Conservation (phyloP, 768 basidiomycete genomes). For the Pisolithus sp. region DNA sequence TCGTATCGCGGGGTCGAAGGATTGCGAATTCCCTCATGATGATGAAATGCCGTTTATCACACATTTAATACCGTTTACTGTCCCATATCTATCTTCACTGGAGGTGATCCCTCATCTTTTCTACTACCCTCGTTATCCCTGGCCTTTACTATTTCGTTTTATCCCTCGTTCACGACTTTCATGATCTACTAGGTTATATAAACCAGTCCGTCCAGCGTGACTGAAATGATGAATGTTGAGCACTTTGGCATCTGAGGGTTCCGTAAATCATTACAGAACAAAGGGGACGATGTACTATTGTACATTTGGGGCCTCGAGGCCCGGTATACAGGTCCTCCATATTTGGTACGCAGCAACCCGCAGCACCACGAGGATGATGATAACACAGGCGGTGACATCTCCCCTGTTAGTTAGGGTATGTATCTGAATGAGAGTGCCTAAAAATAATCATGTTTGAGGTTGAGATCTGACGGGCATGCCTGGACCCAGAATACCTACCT, state of each 20-base stretch:
- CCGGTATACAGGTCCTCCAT: no score
- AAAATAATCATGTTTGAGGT: not conserved
- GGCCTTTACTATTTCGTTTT: not conserved
- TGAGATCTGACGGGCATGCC: not conserved
- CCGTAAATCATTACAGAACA: not conserved
- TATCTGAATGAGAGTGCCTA: conserved; percentile 63
- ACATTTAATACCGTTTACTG: conserved; percentile 1
- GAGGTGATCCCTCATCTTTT: conserved; percentile 4
- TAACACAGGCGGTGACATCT: no score
- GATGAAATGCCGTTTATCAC: conserved; percentile 2
- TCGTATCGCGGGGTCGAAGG: not conserved
- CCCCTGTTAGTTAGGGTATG: conserved; percentile 22
- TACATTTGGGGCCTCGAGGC: no score
- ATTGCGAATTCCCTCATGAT: conserved; percentile 2
- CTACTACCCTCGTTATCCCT: conserved; percentile 1
- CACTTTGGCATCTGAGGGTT: not conserved
- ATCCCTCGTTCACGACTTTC: conserved; percentile 4
- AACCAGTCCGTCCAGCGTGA: not conserved
- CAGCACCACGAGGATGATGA: no score
- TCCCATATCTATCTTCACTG: conserved; percentile 5
- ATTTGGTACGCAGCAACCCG: no score
- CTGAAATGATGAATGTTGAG: conserved; percentile 2
- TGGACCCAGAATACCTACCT: conserved; percentile 31
- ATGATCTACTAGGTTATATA: conserved; percentile 1
- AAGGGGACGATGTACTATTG: no score